phyloP scores from a whole-genome alignment of 768 basidiomycete species.

The Termitomyces sp. region DNA sequence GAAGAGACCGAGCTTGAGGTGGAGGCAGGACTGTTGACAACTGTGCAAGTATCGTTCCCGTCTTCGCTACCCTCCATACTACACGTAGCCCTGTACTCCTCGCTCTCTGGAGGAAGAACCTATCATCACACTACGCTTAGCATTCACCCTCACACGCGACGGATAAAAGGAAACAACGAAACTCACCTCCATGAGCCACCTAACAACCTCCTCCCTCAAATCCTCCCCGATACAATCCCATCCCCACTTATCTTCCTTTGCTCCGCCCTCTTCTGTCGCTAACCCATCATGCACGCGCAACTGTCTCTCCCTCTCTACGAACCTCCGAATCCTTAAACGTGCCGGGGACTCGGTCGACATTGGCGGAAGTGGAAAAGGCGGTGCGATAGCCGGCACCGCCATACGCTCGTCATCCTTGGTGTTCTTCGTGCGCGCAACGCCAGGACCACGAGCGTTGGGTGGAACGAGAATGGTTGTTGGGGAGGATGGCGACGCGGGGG shows the following conservation, averaged over 20 bases:
- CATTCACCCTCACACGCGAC: background rate
- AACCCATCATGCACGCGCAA: background rate
- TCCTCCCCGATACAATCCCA: slow-evolving; percentile 2
- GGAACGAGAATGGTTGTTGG: background rate
- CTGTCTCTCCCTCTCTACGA: background rate
- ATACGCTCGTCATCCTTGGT: background rate
- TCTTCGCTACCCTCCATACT: background rate
- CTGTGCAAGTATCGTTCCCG: background rate
- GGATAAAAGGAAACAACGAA: background rate
- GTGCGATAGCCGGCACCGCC: slow-evolving; percentile 1
- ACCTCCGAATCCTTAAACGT: background rate
- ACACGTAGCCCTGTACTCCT: background rate
- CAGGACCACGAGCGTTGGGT: background rate
- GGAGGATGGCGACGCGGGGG: background rate
- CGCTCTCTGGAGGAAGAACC: background rate
- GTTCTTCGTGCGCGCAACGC: background rate
- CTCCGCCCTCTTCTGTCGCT: background rate
- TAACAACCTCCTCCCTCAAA: background rate
- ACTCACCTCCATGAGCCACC: slow-evolving; percentile 3
- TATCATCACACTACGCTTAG: background rate
- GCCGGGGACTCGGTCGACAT: background rate
- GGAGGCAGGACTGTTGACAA: background rate
- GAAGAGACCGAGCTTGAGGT: background rate
- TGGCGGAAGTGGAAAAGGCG: background rate
- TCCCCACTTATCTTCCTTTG: background rate